A percentile compares a stretch with the other conserved stretches of the same genome.
phyloP scores from a whole-genome alignment of 1,284 basidiomycete species.

The Puccinia novopanici region DNA sequence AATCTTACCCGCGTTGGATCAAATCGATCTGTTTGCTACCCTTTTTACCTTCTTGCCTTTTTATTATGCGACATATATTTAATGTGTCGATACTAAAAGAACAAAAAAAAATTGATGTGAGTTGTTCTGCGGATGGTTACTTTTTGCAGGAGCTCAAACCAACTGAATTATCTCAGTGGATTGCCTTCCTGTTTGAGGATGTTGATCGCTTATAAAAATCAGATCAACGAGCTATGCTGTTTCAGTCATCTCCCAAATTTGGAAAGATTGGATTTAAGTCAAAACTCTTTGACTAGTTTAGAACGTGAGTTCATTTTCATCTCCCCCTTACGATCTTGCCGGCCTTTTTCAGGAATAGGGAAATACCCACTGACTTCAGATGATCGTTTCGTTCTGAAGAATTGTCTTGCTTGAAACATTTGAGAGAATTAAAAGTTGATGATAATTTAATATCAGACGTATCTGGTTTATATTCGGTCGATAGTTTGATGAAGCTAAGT shows the following conservation, averaged over 20 bases:
- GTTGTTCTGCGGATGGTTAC: neutral
- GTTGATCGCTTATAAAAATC: slow-evolving; percentile 77
- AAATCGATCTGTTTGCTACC: slow-evolving; percentile 71
- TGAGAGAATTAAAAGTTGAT: slow-evolving; percentile 86
- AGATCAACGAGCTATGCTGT: slow-evolving; percentile 81
- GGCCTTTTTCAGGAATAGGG: neutral
- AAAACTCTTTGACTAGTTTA: slow-evolving; percentile 83
- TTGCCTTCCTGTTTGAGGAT: slow-evolving; percentile 75
- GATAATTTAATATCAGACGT: slow-evolving; percentile 75
- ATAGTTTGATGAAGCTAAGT: slow-evolving; percentile 78
- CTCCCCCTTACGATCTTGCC: slow-evolving; percentile 45
- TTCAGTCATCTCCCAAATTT: slow-evolving; percentile 83
- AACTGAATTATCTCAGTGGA: slow-evolving; percentile 82
- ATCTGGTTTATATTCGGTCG: slow-evolving; percentile 77
- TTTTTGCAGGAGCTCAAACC: slow-evolving; percentile 63
- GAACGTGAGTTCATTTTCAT: slow-evolving; percentile 67
- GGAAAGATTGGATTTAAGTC: slow-evolving; percentile 84
- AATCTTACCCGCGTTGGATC: slow-evolving; percentile 82
- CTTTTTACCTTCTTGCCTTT: slow-evolving; percentile 48
- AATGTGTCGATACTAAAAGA: neutral
- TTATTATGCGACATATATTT: neutral
- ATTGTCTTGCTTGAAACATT: slow-evolving; percentile 76
- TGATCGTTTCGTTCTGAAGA: slow-evolving; percentile 63
- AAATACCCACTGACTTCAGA: slow-evolving; percentile 9
- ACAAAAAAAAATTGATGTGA: slow-evolving; percentile 3